Conservation (phyloP, 2,329 filamentous ascomycete species). For the Aschersonia sp. region DNA sequence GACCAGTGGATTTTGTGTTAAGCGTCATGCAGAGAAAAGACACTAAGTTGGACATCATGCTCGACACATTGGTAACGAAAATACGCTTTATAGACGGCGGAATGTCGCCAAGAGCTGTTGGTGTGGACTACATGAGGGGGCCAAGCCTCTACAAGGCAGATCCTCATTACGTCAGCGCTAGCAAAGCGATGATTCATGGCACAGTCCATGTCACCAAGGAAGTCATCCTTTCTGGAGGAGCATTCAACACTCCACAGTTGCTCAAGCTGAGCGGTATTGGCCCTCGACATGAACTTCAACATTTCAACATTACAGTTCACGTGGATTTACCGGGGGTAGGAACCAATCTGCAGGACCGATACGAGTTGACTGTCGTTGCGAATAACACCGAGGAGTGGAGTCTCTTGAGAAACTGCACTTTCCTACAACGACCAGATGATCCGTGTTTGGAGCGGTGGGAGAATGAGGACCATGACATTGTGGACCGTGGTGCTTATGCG, state of each 20-base stretch:
- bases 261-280: conserved; percentile 31
- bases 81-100: conserved; percentile 16
- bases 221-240: conserved; percentile 32
- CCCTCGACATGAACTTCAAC: conserved; percentile 19
- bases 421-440: conserved; percentile 12
- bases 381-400: conserved; percentile 5
- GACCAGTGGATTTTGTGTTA: background rate
- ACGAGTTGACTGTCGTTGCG: conserved; percentile 10
- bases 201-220: conserved; percentile 21
- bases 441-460: conserved; percentile 20
- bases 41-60: background rate
- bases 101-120: conserved; percentile 19
- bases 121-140: conserved; percentile 26
- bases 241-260: conserved; percentile 30
- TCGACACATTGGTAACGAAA: conserved; percentile 15
- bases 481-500: background rate
- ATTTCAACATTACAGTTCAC: conserved; percentile 33
- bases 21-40: background rate
- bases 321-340: conserved; percentile 48
- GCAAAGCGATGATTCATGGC: background rate
- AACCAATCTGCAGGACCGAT: conserved; percentile 26
- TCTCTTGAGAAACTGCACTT: conserved; percentile 12
- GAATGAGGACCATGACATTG: background rate
- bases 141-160: conserved; percentile 18
- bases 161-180: background rate